A percentile compares a stretch with the other conserved stretches of the same genome.
Evolutionary conservation across 306 rosid species (phyloP).

Genomic region (Prinsepia uniflora): DNA sequence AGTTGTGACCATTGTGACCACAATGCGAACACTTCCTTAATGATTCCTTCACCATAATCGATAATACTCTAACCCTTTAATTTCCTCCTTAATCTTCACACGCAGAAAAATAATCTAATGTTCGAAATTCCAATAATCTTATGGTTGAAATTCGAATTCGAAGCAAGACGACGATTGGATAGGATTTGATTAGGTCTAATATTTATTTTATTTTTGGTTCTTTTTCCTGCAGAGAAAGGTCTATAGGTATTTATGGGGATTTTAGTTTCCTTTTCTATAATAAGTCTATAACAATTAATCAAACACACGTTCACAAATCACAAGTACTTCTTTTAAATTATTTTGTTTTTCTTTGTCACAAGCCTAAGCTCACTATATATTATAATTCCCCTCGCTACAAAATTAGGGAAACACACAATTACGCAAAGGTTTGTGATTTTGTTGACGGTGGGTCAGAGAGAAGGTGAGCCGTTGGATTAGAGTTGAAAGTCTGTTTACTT

Average conservation of each 20-base stretch:
- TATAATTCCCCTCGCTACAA: neutral
- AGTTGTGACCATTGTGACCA: slow-evolving; percentile 40
- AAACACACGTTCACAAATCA: neutral
- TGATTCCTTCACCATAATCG: slow-evolving; percentile 33
- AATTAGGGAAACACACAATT: neutral
- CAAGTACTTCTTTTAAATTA: neutral
- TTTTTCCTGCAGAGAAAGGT: neutral
- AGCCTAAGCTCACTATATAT: neutral
- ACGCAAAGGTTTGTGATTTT: neutral
- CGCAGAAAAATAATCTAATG: neutral
- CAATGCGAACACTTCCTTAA: slow-evolving; percentile 41
- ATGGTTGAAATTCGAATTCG: neutral
- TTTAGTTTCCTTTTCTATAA: slow-evolving; percentile 12
- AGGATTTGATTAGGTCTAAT: neutral
- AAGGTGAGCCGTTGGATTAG: neutral
- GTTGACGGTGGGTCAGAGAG: neutral
- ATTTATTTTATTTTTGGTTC: neutral
- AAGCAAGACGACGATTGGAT: neutral
- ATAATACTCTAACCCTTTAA: neutral
- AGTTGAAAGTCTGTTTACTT: neutral
- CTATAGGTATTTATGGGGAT: neutral
- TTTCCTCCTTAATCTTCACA: neutral
- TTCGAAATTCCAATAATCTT: neutral
- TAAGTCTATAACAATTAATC: slow-evolving; percentile 4
- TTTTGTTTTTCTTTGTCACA: neutral